Conservation (phyloP, 768 basidiomycete genomes). For the Phylloporus sp. region DNA sequence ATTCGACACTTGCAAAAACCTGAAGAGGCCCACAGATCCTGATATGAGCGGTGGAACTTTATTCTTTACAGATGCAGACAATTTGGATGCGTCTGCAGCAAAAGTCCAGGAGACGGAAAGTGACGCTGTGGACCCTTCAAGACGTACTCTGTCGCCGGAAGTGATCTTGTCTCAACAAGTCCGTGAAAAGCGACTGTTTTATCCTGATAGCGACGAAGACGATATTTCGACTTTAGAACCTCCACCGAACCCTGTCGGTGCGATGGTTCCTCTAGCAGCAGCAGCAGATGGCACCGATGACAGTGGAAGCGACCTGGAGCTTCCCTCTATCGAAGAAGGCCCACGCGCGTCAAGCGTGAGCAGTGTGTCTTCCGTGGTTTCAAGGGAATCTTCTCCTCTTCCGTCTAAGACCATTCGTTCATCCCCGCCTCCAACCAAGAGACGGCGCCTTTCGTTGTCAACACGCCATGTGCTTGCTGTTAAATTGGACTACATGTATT, state of each 20-base stretch:
- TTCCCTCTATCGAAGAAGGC: constrained; percentile 29
- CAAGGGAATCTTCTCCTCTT: constrained; percentile 22
- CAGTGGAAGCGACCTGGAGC: constrained; percentile 32
- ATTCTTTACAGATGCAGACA: constrained; percentile 60
- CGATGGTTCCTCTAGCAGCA: constrained; percentile 28
- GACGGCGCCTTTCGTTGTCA: constrained; percentile 42
- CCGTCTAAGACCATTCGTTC: constrained; percentile 11
- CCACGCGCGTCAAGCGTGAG: constrained; percentile 40
- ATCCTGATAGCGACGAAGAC: constrained; percentile 43
- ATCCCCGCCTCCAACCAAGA: constrained; percentile 43
- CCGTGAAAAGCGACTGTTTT: constrained; percentile 35
- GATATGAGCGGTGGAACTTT: constrained; percentile 25
- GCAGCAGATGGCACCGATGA: constrained; percentile 31
- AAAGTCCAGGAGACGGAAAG: constrained; percentile 6
- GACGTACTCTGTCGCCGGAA: not conserved
- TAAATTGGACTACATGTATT: constrained; percentile 37
- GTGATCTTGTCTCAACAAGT: constrained; percentile 7
- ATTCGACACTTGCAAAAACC: not conserved
- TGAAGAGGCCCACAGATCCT: not conserved
- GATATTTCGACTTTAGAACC: constrained; percentile 19
- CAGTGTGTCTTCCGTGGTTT: constrained; percentile 32
- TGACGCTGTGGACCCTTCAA: not conserved
- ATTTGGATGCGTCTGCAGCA: constrained; percentile 34
- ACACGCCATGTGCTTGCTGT: constrained; percentile 8
- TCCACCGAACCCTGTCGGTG: not conserved